A percentile compares a stretch with the other conserved stretches of the same genome.
phyloP scores from a whole-genome alignment of 2,329 filamentous ascomycete genomes.

The Neofusicoccum umdonicola region DNA sequence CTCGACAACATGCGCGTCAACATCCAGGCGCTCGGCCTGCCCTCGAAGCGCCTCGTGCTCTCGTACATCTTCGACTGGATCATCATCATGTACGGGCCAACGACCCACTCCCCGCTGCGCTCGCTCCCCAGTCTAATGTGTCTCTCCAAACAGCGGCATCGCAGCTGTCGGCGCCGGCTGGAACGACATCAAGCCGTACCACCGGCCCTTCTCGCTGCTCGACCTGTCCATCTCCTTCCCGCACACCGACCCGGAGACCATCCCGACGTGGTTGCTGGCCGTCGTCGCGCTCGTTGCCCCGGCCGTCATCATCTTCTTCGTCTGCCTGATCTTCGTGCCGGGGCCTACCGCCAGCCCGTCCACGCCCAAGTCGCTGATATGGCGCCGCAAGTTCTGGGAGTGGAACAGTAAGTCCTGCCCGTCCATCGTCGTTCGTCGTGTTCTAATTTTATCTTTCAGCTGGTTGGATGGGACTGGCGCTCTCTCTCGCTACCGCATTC shows the following conservation, averaged over 20 bases:
- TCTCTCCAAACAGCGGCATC: slow-evolving; percentile 40
- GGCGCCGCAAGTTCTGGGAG: slow-evolving; percentile 86
- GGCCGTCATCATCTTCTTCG: slow-evolving; percentile 63
- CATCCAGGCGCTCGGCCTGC: slow-evolving; percentile 22
- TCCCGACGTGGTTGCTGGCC: slow-evolving; percentile 64
- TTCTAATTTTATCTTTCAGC: slow-evolving; percentile 28
- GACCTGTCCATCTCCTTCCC: slow-evolving; percentile 81
- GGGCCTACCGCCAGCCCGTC: slow-evolving; percentile 64
- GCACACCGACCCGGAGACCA: slow-evolving; percentile 66
- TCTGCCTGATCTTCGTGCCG: slow-evolving; percentile 69
- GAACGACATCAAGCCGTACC: slow-evolving; percentile 61
- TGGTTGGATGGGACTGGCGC: slow-evolving; percentile 76
- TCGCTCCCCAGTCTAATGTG: neutral
- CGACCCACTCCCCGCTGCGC: neutral
- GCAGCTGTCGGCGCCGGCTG: slow-evolving; percentile 60
- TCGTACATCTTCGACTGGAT: slow-evolving; percentile 76
- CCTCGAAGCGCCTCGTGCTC: slow-evolving; percentile 54
- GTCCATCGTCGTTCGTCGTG: neutral
- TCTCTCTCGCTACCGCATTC: slow-evolving; percentile 70
- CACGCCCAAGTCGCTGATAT: slow-evolving; percentile 64
- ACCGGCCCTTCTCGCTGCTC: slow-evolving; percentile 67
- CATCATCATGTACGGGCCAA: slow-evolving; percentile 57
- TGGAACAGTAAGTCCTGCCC: slow-evolving; percentile 55
- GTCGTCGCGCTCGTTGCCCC: slow-evolving; percentile 65
- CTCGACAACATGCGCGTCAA: neutral